phyloP scores from a whole-genome alignment of 306 rosid genomes.

The Pyrus communis region DNA sequence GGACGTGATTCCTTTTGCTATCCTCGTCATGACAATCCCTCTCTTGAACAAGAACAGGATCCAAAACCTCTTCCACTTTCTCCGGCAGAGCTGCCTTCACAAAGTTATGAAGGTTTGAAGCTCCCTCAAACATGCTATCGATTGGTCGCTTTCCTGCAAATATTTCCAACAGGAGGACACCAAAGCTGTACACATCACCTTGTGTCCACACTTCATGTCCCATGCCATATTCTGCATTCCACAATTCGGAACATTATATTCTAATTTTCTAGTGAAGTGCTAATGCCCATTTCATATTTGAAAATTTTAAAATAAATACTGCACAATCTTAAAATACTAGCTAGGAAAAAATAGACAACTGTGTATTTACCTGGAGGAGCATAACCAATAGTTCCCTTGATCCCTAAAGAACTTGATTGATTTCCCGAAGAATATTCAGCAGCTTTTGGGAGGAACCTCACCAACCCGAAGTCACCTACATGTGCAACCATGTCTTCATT shows the following conservation, averaged over 20 bases:
- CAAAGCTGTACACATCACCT: too few relatives aligned
- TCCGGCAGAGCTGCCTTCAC: too few relatives aligned
- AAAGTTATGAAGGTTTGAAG: too few relatives aligned
- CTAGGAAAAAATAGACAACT: neutral
- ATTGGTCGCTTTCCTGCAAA: too few relatives aligned
- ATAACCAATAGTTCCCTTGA: conserved; percentile 31
- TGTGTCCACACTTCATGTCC: too few relatives aligned
- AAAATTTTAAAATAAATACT: neutral
- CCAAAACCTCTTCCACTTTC: too few relatives aligned
- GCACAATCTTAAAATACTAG: neutral
- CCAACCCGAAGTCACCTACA: conserved; percentile 34
- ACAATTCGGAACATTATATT: neutral
- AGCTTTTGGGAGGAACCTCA: neutral
- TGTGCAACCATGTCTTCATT: conserved; percentile 25
- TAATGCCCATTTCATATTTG: neutral
- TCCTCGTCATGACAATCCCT: neutral
- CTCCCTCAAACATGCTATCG: too few relatives aligned
- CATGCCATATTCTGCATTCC: conserved; percentile 16
- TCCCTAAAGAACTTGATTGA: neutral
- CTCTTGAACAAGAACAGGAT: too few relatives aligned
- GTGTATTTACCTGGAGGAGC: conserved; percentile 24
- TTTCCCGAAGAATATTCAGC: neutral
- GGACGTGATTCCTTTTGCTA: neutral
- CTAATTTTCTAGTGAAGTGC: too few relatives aligned
- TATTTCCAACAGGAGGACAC: too few relatives aligned